phyloP scores from a whole-genome alignment of 805 yeast species.

The Teunomyces gatunensis region DNA sequence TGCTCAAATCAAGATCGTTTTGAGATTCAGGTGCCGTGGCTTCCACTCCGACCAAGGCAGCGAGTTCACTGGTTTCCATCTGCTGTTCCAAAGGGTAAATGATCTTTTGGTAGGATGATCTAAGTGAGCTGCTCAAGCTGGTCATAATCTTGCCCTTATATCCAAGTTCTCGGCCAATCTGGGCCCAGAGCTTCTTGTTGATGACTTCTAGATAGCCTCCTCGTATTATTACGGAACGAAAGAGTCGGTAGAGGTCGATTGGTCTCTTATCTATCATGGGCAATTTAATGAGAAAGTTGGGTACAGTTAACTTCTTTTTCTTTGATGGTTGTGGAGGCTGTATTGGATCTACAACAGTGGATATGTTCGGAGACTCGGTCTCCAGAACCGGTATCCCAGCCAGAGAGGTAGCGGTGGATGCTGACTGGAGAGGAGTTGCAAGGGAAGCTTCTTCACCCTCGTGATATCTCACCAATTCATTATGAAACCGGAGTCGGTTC shows the following conservation, averaged over 20 bases:
- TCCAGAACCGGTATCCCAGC: no score
- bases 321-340: not conserved
- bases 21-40: not conserved
- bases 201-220: slow-evolving; percentile 72
- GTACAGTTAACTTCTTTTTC: slow-evolving; percentile 7
- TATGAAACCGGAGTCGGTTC: slow-evolving; percentile 47
- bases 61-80: slow-evolving; percentile 11
- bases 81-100: slow-evolving; percentile 30
- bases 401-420: not conserved
- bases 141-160: slow-evolving; percentile 71
- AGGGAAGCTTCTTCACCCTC: not conserved
- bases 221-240: slow-evolving; percentile 54
- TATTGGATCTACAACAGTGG: no score
- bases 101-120: slow-evolving; percentile 52
- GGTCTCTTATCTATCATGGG: slow-evolving; percentile 69
- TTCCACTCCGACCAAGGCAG: not conserved
- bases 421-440: not conserved
- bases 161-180: slow-evolving; percentile 77
- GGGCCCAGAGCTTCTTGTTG: slow-evolving; percentile 72
- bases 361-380: no score
- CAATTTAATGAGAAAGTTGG: slow-evolving; percentile 39
- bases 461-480: slow-evolving; percentile 44
- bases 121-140: slow-evolving; percentile 64
- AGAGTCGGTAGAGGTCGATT: slow-evolving; percentile 60
- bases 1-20: not conserved